A percentile compares a stretch with the other conserved stretches of the same genome.
phyloP scores from a whole-genome alignment of 129 eudicot species.

The Tagetes patula region DNA sequence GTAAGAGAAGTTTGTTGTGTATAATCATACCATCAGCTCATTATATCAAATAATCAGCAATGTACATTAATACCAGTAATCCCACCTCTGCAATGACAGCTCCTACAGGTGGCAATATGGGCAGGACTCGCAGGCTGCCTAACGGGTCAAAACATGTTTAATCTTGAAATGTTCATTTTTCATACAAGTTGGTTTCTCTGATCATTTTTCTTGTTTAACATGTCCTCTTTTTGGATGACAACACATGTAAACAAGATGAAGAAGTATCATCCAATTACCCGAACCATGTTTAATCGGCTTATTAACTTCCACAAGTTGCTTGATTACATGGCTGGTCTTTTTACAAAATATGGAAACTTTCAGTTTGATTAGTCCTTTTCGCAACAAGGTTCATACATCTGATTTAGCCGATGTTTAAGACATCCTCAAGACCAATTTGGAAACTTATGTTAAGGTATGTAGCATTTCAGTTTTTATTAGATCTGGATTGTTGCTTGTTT shows the following conservation, averaged over 20 bases:
- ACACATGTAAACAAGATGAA: too few relatives aligned
- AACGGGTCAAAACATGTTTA: too few relatives aligned
- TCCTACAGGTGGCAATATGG: too few relatives aligned
- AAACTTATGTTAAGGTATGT: neutral
- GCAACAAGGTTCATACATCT: neutral
- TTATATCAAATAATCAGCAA: too few relatives aligned
- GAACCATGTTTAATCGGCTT: neutral
- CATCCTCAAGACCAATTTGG: neutral
- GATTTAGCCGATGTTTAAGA: neutral
- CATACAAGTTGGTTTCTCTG: too few relatives aligned
- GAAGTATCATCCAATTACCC: too few relatives aligned
- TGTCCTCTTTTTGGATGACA: neutral
- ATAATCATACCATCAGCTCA: too few relatives aligned
- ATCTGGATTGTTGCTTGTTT: neutral
- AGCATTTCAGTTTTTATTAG: neutral
- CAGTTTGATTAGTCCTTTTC: neutral
- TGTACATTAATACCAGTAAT: too few relatives aligned
- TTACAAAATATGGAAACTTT: neutral
- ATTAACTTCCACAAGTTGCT: neutral
- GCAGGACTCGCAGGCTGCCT: too few relatives aligned
- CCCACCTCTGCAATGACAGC: too few relatives aligned
- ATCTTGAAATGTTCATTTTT: too few relatives aligned
- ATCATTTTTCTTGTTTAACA: neutral
- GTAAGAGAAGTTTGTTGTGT: neutral
- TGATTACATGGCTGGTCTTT: neutral